These are phyloP conservation scores for Amanita fuliginea DNA, from an alignment of 768 basidiomycete species.

Conservation along the genomic window DNA sequence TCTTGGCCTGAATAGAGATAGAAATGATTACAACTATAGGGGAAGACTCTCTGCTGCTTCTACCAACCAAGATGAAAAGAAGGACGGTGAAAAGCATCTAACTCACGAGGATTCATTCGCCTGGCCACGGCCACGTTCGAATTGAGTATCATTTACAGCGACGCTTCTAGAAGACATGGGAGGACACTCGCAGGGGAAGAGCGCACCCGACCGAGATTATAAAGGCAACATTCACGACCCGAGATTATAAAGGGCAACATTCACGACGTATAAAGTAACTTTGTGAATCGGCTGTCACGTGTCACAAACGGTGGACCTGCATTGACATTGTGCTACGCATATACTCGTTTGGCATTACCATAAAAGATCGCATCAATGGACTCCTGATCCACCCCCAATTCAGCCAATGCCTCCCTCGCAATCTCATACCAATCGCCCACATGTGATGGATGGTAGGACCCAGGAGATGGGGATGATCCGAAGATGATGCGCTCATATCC, in stretches of 20 bases:
- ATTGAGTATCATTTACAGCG: conserved; percentile 12
- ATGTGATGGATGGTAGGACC: conserved; percentile 32
- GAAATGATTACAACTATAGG: conserved; percentile 5
- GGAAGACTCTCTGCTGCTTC: conserved; percentile 5
- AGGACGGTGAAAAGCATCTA: neutral
- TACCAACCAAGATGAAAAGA: conserved; percentile 2
- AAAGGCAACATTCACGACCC: no score
- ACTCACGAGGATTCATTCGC: conserved; percentile 27
- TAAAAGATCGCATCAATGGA: conserved; percentile 67
- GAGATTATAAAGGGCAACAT: no score
- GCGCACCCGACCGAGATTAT: no score
- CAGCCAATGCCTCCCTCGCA: conserved; percentile 67
- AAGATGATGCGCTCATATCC: conserved; percentile 77
- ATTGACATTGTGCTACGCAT: conserved; percentile 15
- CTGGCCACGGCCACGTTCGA: conserved; percentile 28
- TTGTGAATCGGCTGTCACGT: neutral
- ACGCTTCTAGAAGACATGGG: conserved; percentile 1
- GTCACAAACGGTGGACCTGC: conserved; percentile 1
- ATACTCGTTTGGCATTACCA: conserved; percentile 36
- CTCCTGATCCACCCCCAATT: conserved; percentile 70
- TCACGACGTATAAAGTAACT: no score
- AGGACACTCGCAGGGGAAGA: neutral
- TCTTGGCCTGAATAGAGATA: neutral
- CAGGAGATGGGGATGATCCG: conserved; percentile 62
- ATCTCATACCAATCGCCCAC: conserved; percentile 74